A percentile compares a stretch with the other conserved stretches of the same genome.
Evolutionary conservation across 192 early-diverging fungal genomes (phyloP).

Genomic region (Coemansia sp.): DNA sequence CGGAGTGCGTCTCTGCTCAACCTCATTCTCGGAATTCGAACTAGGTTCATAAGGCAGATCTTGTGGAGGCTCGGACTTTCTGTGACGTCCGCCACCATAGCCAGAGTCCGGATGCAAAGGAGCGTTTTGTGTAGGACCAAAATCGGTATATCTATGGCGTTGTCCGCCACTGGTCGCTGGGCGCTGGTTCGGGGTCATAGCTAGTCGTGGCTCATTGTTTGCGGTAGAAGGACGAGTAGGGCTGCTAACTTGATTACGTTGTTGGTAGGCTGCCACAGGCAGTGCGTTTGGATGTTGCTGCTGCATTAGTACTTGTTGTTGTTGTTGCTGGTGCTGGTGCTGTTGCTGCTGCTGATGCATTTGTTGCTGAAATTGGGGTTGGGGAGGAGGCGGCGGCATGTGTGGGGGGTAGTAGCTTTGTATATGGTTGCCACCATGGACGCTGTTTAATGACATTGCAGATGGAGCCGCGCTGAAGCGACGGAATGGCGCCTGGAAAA

Average conservation of each 20-base stretch:
- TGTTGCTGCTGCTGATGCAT: neutral
- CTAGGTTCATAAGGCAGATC: conserved; percentile 33
- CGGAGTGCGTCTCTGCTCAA: conserved; percentile 21
- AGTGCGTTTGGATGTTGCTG: neutral
- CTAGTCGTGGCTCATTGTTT: conserved; percentile 18
- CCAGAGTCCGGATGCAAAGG: conserved; percentile 10
- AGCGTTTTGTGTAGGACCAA: conserved; percentile 30
- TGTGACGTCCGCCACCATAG: conserved; percentile 26
- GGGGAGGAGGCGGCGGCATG: conserved; percentile 21
- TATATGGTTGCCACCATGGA: conserved; percentile 20
- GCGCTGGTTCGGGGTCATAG: conserved; percentile 22
- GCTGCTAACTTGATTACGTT: conserved; percentile 11
- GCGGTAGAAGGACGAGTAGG: conserved; percentile 34
- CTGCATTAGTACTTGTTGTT: neutral
- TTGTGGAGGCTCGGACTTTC: conserved; percentile 41
- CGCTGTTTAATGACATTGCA: conserved; percentile 31
- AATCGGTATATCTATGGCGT: conserved; percentile 43
- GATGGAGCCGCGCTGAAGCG: conserved; percentile 52
- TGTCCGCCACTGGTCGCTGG: conserved; percentile 48
- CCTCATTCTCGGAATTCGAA: neutral
- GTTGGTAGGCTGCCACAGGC: conserved; percentile 9
- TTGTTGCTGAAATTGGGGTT: neutral
- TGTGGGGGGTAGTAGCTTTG: conserved; percentile 40
- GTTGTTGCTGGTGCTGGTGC: conserved; percentile 3
- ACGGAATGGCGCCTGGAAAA: conserved; percentile 46